Evolutionary conservation across 495 filamentous ascomycete species (phyloP), one percentile per base, ranked within the genome.

Genomic region (Tuber magnatum): DNA sequence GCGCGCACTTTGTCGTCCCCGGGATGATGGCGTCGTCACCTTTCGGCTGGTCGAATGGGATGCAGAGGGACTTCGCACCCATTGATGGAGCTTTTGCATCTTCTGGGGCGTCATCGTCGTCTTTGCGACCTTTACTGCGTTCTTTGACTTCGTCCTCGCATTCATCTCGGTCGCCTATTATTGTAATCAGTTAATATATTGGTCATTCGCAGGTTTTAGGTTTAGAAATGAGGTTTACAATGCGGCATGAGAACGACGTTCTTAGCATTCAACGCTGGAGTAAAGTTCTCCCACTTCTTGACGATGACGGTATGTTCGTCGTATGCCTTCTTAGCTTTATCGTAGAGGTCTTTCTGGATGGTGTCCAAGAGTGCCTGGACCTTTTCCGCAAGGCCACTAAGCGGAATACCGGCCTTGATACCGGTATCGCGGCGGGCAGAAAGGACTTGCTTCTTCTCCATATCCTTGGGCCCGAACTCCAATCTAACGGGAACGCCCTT

Each of bases 111-210:
- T 90, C 91, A 72, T 91, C 89, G 80, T 90, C 89, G 22, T 46
- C 43, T 20, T 87, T 86, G 81, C 89, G 91, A 71, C 91, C 88
- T 38, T 90, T 91, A 77, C 92, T 95, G 83, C 91, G 84, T 68
- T 96, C 93, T 87, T 99, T 99, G 86, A 99, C 92, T 83, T 91
- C 86, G 80, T 97, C 94, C 86, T 97, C 94, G 84, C 94, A 99
- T 72, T 91, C 88, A 75, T 90, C 91, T 10, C 86, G 84, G 70
- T 82, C 81, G 70, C 80, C 80, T 81, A 75, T 74, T n/a, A 10
- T 71, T 3, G 18, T 22, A 35, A 65, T 70, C 46, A 35, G 46
- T 48, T 48, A 68, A 1, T 18, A 4, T n/a, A 38, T 71, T 72
- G 44, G 74, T 56, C 10, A n/a, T 16, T 39, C 24, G 1, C 5